Base-by-base conservation (phyloP, 192 early-diverging fungal species). In the Phycomyces blakesleeanus region DNA sequence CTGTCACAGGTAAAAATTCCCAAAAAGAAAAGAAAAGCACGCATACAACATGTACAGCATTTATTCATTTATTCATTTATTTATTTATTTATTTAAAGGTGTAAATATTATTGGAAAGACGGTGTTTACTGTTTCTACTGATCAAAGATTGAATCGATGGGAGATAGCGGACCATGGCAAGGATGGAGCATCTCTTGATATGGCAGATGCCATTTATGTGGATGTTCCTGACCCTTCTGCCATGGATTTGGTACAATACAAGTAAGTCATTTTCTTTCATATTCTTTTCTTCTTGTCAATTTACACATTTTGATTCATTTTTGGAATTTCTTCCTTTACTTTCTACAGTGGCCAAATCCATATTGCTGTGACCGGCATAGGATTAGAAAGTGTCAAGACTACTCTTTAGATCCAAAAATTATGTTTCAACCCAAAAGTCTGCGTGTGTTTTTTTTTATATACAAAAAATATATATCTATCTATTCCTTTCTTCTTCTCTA, bases 141-240 rank as follows among this genome's bases (percentile, higher is more conserved):
- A 93, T 68, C 91, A 93, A 66, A 75, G 87, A 50, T 20, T 93
- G 2, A 84, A 82, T 24, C 27, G 77, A 11, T 91, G 87, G 83
- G 27, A 67, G 0, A 10, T 88, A 9, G 39, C 50, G 18, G 25
- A 58, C 21, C 41, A 55, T 20, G 29, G 55, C 3, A n/a, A 58
- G 15, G 7, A 61, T 1, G 50, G 18, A 11, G 8, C 25, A 11
- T 55, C 51, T n/a, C 27, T 81, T 6, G 64, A 72, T 12, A 54
- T 78, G 29, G 42, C 64, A 8, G 68, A 78, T 16, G 73, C 81
- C 10, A 61, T 74, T 11, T 87, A 78, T 65, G 71, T 84, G 8
- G 79, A 91, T 59, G 82, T 91, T 8, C 81, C 85, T 21, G 87
- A 91, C 67, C 81, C 86, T 1, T 85, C 82, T 0, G 79, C 83